phyloP scores from a whole-genome alignment of 495 filamentous ascomycete species.

The Penicillium bovifimosum region DNA sequence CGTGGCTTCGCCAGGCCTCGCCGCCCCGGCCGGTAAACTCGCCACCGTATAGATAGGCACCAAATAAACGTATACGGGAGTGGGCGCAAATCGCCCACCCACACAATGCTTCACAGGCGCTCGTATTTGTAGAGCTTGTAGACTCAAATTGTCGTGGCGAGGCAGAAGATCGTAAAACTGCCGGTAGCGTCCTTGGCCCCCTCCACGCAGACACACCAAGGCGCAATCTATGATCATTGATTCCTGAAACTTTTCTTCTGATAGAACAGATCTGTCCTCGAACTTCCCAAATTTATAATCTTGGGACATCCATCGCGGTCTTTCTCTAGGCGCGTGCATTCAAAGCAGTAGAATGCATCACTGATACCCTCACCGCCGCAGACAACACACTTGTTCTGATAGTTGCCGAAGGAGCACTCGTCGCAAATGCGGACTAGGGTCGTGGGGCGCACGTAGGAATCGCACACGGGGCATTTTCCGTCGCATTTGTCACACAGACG shows the following conservation, averaged over 20 bases:
- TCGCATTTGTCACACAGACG: slow-evolving; percentile 99
- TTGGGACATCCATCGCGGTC: slow-evolving; percentile 97
- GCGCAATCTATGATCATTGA: slow-evolving; percentile 42
- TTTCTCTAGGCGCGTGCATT: slow-evolving; percentile 95
- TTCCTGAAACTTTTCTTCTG: slow-evolving; percentile 73
- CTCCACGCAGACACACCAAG: slow-evolving; percentile 14
- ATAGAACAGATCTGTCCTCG: slow-evolving; percentile 90
- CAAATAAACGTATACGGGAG: slow-evolving; percentile 2
- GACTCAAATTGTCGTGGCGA: slow-evolving; percentile 2
- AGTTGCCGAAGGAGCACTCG: slow-evolving; percentile 98
- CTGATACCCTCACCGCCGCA: slow-evolving; percentile 98
- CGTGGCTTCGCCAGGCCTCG: slow-evolving; percentile 83
- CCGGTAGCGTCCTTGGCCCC: slow-evolving; percentile 3
- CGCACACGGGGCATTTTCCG: slow-evolving; percentile 98
- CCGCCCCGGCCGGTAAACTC: slow-evolving; percentile 61
- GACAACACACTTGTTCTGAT: slow-evolving; percentile 99
- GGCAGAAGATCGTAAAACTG: slow-evolving; percentile 1
- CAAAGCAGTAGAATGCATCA: slow-evolving; percentile 99
- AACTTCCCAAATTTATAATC: slow-evolving; percentile 97
- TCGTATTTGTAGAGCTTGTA: background rate
- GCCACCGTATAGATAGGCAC: slow-evolving; percentile 4
- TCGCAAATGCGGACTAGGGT: slow-evolving; percentile 98
- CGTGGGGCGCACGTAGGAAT: slow-evolving; percentile 96
- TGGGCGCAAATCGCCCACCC: slow-evolving; percentile 5
- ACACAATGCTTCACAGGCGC: background rate